These are phyloP conservation scores for Phytophthora pinifolia DNA, from an alignment of 352 stramenopile genomes.

Conservation along the genomic window DNA sequence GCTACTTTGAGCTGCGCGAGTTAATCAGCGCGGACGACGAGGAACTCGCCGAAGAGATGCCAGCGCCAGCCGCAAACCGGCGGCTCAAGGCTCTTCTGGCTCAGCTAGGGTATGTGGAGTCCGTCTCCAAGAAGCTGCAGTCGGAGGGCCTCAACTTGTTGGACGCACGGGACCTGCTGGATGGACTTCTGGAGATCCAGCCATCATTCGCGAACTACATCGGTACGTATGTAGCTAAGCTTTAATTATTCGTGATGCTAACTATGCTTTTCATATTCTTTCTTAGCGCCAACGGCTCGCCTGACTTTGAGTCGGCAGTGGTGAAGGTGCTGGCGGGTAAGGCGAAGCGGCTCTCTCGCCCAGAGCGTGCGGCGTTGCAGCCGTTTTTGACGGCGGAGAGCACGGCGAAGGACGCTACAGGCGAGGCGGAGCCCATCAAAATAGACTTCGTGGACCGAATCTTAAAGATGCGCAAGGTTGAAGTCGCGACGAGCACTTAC, in stretches of 20 bases:
- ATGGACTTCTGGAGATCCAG: conserved; percentile 5
- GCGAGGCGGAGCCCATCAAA: background rate
- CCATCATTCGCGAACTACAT: background rate
- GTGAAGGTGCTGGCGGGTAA: conserved; percentile 4
- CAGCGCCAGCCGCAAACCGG: background rate
- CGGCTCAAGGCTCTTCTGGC: background rate
- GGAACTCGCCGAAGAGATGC: conserved; percentile 4
- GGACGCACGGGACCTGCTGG: conserved; percentile 2
- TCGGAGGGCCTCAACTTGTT: conserved; percentile 1
- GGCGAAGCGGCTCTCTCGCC: background rate
- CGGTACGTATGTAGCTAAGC: conserved; percentile 1
- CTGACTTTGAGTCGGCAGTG: background rate
- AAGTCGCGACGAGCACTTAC: background rate
- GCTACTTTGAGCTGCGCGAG: conserved; percentile 6
- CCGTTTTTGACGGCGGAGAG: background rate
- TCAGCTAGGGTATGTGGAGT: background rate
- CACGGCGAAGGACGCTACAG: background rate
- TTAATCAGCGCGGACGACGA: conserved; percentile 12
- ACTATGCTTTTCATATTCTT: too few relatives aligned
- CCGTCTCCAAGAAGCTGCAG: conserved; percentile 4
- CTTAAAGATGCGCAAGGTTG: background rate
- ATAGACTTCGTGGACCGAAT: background rate
- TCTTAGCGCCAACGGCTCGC: background rate
- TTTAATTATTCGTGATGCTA: background rate
- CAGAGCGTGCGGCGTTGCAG: background rate